Conservation (phyloP, 225 moss, liverwort and hornwort species). For the Pseudoscleropodium purum region DNA sequence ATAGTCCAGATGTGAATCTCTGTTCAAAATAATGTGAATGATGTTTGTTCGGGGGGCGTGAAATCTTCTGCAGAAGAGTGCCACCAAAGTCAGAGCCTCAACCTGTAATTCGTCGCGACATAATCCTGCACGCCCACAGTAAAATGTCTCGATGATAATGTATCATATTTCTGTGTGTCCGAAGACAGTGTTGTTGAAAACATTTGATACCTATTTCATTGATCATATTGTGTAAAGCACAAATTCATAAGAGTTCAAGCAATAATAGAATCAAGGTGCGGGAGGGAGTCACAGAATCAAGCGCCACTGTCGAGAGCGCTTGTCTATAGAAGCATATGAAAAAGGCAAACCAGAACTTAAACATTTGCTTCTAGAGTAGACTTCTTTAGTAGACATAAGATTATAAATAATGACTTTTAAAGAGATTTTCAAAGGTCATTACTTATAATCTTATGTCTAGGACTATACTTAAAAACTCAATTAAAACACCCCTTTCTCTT, state of each 20-base stretch:
- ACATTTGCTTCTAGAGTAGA: no score
- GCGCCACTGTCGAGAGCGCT: neutral
- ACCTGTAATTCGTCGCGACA: neutral
- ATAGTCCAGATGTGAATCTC: neutral
- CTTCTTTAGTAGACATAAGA: no score
- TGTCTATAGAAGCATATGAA: no score
- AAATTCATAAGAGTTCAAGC: neutral
- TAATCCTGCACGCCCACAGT: neutral
- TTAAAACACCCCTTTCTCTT: no score
- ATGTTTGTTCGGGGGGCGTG: neutral
- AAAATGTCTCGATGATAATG: neutral
- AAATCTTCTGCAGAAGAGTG: neutral
- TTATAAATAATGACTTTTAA: no score
- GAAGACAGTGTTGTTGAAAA: neutral
- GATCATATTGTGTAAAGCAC: neutral
- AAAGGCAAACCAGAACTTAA: no score
- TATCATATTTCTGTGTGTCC: neutral
- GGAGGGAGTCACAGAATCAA: neutral
- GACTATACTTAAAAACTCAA: no score
- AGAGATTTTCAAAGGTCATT: no score
- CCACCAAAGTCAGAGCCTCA: neutral
- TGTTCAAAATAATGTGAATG: neutral
- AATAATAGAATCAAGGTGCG: neutral
- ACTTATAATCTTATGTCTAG: no score
- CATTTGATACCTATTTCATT: neutral